Conservation (phyloP, 2,329 filamentous ascomycete species). For the Westerdykella ornata region DNA sequence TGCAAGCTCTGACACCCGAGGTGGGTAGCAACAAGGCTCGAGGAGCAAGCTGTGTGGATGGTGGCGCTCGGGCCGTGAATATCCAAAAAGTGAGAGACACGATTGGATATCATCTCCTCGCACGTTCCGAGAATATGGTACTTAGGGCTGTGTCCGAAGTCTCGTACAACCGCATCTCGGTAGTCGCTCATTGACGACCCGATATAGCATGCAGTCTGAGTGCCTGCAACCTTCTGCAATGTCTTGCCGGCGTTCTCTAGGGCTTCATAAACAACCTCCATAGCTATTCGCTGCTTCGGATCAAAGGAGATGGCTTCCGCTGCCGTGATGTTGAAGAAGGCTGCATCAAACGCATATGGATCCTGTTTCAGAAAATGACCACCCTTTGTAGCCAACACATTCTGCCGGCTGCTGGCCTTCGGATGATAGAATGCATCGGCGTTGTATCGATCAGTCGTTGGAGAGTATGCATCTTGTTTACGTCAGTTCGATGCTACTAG, state of each 20-base stretch:
- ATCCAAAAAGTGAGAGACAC: conserved; percentile 16
- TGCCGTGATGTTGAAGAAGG: conserved; percentile 19
- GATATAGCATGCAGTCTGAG: too few relatives aligned
- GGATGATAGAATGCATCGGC: conserved; percentile 15
- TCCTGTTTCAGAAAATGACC: conserved; percentile 16
- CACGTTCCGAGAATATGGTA: too few relatives aligned
- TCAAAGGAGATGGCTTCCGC: conserved; percentile 21
- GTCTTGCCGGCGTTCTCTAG: conserved; percentile 34
- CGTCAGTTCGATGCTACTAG: too few relatives aligned
- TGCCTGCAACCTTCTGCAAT: background rate
- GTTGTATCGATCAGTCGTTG: conserved; percentile 28
- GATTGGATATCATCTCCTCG: conserved; percentile 10
- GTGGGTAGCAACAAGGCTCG: conserved; percentile 15
- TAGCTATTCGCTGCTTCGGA: conserved; percentile 21
- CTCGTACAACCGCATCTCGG: background rate
- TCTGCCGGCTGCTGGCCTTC: conserved; percentile 4
- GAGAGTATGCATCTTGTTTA: too few relatives aligned
- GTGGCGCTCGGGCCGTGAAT: conserved; percentile 16
- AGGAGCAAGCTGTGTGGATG: conserved; percentile 21
- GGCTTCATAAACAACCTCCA: conserved; percentile 30
- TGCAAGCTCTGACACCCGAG: conserved; percentile 15
- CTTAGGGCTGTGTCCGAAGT: background rate
- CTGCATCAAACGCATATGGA: conserved; percentile 30
- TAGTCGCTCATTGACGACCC: conserved; percentile 3
- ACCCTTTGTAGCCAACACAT: background rate